A percentile compares a stretch with the other conserved stretches of the same genome.
phyloP scores from a whole-genome alignment of 108 stramenopile genomes.

The Mediolabrus comicus region DNA sequence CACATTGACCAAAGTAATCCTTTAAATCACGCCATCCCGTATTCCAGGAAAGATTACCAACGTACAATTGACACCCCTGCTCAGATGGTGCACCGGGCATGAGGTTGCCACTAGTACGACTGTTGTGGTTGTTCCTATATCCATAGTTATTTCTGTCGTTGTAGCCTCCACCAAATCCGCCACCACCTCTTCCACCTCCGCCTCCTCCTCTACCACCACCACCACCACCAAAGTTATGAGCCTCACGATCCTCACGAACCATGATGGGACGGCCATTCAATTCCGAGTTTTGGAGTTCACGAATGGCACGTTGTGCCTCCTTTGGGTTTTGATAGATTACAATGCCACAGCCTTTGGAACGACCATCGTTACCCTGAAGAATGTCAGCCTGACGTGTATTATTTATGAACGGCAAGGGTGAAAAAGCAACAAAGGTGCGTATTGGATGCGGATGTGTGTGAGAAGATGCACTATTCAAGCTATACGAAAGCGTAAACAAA shows the following conservation, averaged over 20 bases:
- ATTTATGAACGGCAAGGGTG: background rate
- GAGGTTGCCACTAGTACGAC: background rate
- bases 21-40: conserved; percentile 86
- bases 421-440: background rate
- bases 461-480: conserved; percentile 2
- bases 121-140: background rate
- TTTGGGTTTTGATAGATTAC: conserved; percentile 88
- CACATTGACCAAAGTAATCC: conserved; percentile 81
- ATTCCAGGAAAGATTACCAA: conserved; percentile 84
- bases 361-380: conserved; percentile 74
- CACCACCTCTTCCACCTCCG: conserved; percentile 30
- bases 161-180: conserved; percentile 5
- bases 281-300: conserved; percentile 75
- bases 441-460: conserved; percentile 1
- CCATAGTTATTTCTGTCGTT: conserved; percentile 17
- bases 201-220: conserved; percentile 43
- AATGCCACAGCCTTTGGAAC: conserved; percentile 91
- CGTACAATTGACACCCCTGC: conserved; percentile 63
- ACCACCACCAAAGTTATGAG: conserved; percentile 44
- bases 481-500: background rate
- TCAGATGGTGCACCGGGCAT: conserved; percentile 24
- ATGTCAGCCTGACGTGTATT: conserved; percentile 88
- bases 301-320: conserved; percentile 88
- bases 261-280: conserved; percentile 84
- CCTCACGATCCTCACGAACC: conserved; percentile 86